These are phyloP conservation scores for Trematosphaeria pertusa DNA, from an alignment of 2,329 filamentous ascomycete species.

Conservation along the genomic window DNA sequence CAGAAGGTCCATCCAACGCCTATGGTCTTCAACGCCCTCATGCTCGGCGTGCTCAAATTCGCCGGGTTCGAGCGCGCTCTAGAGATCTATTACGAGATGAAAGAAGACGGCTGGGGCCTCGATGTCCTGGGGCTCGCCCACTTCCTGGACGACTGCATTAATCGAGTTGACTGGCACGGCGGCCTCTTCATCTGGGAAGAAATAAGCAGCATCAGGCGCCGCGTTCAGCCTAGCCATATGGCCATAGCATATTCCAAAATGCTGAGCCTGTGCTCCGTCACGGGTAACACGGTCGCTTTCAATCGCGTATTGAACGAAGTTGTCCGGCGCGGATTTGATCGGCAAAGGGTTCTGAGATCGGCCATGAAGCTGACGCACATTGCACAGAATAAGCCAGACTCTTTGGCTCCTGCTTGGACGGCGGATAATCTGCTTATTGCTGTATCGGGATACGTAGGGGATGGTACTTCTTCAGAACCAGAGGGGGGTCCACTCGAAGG, in stretches of 20 bases:
- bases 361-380: slow-evolving; percentile 22
- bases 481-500: background rate
- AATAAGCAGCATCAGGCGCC: slow-evolving; percentile 43
- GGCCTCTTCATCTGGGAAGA: slow-evolving; percentile 51
- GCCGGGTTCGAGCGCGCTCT: slow-evolving; percentile 54
- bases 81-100: slow-evolving; percentile 51
- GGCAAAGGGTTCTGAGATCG: slow-evolving; percentile 31
- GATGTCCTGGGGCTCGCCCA: slow-evolving; percentile 47
- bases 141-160: slow-evolving; percentile 51
- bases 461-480: slow-evolving; percentile 1
- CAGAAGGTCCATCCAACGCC: slow-evolving; percentile 55
- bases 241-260: slow-evolving; percentile 40
- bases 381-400: slow-evolving; percentile 19
- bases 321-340: slow-evolving; percentile 28
- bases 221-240: slow-evolving; percentile 28
- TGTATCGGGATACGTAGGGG: slow-evolving; percentile 31
- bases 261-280: slow-evolving; percentile 41
- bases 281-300: slow-evolving; percentile 39
- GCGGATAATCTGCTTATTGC: slow-evolving; percentile 45
- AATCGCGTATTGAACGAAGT: slow-evolving; percentile 41
- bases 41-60: slow-evolving; percentile 53
- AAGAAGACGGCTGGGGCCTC: slow-evolving; percentile 55
- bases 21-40: slow-evolving; percentile 51
- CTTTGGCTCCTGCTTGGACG: slow-evolving; percentile 34
- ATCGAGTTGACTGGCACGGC: slow-evolving; percentile 44